Evolutionary conservation across 2,329 filamentous ascomycete genomes (phyloP).

Genomic region (Xylaria arbuscula): DNA sequence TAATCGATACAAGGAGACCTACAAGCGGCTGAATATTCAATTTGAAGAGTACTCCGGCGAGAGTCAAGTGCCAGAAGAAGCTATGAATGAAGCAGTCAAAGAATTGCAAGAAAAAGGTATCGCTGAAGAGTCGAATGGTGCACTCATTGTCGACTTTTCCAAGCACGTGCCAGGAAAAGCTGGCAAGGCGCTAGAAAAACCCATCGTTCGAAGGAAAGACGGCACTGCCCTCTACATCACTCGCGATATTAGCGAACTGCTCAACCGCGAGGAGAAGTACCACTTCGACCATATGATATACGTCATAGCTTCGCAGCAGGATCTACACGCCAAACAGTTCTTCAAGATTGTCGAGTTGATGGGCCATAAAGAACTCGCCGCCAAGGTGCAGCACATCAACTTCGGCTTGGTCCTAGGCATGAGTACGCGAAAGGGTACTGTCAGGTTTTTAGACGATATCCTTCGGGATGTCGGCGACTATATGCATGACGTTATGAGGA

Average conservation of each 20-base stretch:
- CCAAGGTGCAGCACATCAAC: constrained; percentile 78
- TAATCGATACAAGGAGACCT: constrained; percentile 67
- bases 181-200: constrained; percentile 76
- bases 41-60: constrained; percentile 78
- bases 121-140: constrained; percentile 76
- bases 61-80: constrained; percentile 74
- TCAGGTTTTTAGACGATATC: constrained; percentile 71
- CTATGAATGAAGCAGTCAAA: constrained; percentile 72
- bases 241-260: constrained; percentile 79
- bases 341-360: constrained; percentile 82
- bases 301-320: constrained; percentile 78
- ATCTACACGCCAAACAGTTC: constrained; percentile 77
- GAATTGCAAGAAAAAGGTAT: constrained; percentile 73
- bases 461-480: constrained; percentile 85
- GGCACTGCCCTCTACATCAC: constrained; percentile 83
- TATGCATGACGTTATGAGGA: constrained; percentile 98
- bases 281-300: constrained; percentile 84
- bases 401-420: constrained; percentile 78
- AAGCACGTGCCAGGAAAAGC: constrained; percentile 74
- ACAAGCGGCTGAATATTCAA: constrained; percentile 68
- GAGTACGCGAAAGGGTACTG: constrained; percentile 77
- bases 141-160: constrained; percentile 77
- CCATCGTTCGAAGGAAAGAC: constrained; percentile 77
- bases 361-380: constrained; percentile 73
- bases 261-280: constrained; percentile 69